Percentiles rank a stretch among this genome's conserved stretches.
Conservation (phyloP, 306 rosid species). For the Elaeagnus macrophylla region DNA sequence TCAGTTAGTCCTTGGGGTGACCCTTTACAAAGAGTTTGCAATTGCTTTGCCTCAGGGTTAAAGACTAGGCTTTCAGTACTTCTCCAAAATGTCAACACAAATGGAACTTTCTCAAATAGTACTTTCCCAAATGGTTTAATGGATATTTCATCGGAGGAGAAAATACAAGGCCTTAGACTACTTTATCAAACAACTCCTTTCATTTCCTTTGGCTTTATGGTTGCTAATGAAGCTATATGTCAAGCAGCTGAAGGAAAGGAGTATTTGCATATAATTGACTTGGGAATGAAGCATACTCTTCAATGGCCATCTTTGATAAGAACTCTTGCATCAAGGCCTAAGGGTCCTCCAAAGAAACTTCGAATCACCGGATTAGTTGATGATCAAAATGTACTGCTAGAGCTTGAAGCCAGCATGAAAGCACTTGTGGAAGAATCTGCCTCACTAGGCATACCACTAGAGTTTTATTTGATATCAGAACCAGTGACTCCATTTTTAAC, state of each 20-base stretch:
- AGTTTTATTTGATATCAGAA: conserved; percentile 36
- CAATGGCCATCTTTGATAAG: conserved; percentile 78
- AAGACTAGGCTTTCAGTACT: conserved; percentile 44
- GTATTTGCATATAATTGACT: conserved; percentile 53
- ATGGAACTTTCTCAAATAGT: conserved; percentile 25
- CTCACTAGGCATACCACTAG: conserved; percentile 41
- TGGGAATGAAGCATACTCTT: conserved; percentile 60
- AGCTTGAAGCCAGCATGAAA: conserved; percentile 36
- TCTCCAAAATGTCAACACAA: conserved; percentile 36
- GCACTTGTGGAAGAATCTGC: conserved; percentile 49
- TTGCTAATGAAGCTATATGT: conserved; percentile 66
- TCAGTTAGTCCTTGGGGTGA: conserved; percentile 54
- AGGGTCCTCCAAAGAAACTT: conserved; percentile 50
- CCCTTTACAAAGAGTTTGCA: conserved; percentile 58
- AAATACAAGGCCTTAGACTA: conserved; percentile 55
- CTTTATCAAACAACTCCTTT: conserved; percentile 76
- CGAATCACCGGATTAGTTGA: conserved; percentile 41
- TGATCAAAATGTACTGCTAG: conserved; percentile 14
- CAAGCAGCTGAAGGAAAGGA: conserved; percentile 51
- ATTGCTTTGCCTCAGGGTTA: conserved; percentile 55
- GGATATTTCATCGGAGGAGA: conserved; percentile 37
- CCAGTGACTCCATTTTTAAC: conserved; percentile 36
- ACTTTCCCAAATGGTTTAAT: conserved; percentile 24
- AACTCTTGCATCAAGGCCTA: conserved; percentile 50
- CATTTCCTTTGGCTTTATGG: conserved; percentile 64